Base-by-base conservation (phyloP, 2,329 filamentous ascomycete genomes). In the Scedosporium apiospermum region DNA sequence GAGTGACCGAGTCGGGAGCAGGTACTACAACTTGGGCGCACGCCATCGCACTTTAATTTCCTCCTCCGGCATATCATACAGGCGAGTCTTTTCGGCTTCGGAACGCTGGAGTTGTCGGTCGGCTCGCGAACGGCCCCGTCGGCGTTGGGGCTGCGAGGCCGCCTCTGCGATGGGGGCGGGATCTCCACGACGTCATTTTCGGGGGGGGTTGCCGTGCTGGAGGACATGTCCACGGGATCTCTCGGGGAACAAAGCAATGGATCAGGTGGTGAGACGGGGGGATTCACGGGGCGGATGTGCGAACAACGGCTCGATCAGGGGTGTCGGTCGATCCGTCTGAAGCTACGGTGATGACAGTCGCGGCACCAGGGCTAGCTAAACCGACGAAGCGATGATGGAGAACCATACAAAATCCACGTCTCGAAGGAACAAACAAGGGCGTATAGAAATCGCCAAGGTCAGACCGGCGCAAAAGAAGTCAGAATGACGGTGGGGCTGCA, bases 41-140 rank as follows among this genome's bases (percentile, higher is more conserved):
- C 78, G 44, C 92, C 92, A 73, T 97, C 93, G 75, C 93, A 97
- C 75, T 89, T 89, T 67, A 97, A 80, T 77, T 98, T 98, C 72
- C 93, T 84, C 76, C 93, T 95, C 69, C 93, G 83, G 73, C 95
- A 99, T 65, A 98, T 87, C 71, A 96, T 90, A 74, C 95, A 99
- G 44, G 95, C 95, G 69, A 98, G 89, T 68, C 93, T 86, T 80
- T 98, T 98, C n/a, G 88, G 87, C 70, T 90, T 90, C 59, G 89
- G 88, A 23, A 91, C 80, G 68, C 74, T 80, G 58, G 77, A 74
- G 66, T 87, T 86, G 67, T 82, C 81, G 65, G 74, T 70, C 63
- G 74, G 73, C 64, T 79, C 77, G 64, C 77, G 76, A 63, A 72
- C 70, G 63, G 71, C 67, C 65, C 71, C 68, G 64, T 76, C 75